Conservation (phyloP, 2,329 filamentous ascomycete genomes). For the Pyrenochaeta sp. region DNA sequence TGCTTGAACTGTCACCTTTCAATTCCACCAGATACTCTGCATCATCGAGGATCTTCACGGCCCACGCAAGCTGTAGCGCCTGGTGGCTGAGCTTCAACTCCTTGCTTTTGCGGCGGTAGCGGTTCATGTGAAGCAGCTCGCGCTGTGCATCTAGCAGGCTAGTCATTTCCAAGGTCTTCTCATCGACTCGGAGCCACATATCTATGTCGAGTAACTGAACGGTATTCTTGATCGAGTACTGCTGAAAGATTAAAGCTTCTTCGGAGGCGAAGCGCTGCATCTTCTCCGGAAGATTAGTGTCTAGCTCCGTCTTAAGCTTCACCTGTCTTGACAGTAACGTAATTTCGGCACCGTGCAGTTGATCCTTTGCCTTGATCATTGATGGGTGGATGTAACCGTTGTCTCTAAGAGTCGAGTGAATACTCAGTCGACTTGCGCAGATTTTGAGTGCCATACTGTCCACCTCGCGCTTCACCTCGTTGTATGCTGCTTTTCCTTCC, state of each 20-base stretch:
- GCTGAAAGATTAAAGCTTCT: background rate
- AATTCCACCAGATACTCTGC: background rate
- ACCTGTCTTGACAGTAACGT: background rate
- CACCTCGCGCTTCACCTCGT: constrained; percentile 1
- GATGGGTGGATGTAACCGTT: constrained; percentile 12
- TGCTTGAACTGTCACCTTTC: background rate
- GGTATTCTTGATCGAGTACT: constrained; percentile 11
- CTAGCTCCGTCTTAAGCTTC: background rate
- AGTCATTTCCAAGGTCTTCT: background rate
- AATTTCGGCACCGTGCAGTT: constrained; percentile 6
- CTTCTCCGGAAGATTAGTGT: background rate
- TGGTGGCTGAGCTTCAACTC: constrained; percentile 3
- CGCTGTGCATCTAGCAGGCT: constrained; percentile 26
- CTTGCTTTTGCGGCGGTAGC: constrained; percentile 10
- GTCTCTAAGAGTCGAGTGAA: constrained; percentile 2
- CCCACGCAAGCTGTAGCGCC: constrained; percentile 23
- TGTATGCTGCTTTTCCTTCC: constrained; percentile 12
- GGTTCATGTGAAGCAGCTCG: constrained; percentile 15
- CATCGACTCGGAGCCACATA: constrained; percentile 15
- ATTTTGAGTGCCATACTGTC: constrained; percentile 10
- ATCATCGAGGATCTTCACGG: constrained; percentile 19
- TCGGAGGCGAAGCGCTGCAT: constrained; percentile 10
- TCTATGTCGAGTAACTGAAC: constrained; percentile 8
- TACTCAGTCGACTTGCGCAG: constrained; percentile 13
- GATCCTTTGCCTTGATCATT: constrained; percentile 13